Evolutionary conservation across 441 rosid genomes (phyloP).

Genomic region (Syzygium malaccense): DNA sequence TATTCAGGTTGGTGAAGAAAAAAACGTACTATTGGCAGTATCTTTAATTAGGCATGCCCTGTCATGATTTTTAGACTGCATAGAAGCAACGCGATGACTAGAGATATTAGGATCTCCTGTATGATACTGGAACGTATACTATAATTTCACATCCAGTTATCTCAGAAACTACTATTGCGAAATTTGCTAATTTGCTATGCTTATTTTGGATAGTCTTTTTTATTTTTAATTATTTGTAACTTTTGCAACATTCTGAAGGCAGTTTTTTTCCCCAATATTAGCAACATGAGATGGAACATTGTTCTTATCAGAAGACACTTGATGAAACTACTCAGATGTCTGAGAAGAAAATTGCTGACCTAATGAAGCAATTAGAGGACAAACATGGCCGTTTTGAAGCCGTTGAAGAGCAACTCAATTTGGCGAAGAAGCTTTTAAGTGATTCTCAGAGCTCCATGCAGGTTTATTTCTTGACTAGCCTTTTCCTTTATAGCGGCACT

Average conservation of each 20-base stretch:
- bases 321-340: constrained; percentile 58
- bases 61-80: not conserved
- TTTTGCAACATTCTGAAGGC: not conserved
- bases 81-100: not conserved
- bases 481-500: not conserved
- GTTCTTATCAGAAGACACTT: constrained; percentile 61
- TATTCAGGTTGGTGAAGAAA: constrained; percentile 45
- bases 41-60: not conserved
- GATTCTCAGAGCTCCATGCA: constrained; percentile 48
- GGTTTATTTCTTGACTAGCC: constrained; percentile 30
- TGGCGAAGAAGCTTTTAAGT: constrained; percentile 33
- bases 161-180: not conserved
- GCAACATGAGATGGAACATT: constrained; percentile 55
- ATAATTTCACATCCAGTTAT: not conserved
- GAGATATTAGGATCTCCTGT: not conserved
- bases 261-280: constrained; percentile 3
- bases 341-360: constrained; percentile 62
- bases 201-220: not conserved
- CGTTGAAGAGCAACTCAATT: constrained; percentile 46
- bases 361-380: constrained; percentile 51
- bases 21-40: not conserved
- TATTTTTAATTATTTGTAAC: not conserved
- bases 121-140: not conserved
- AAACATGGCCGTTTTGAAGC: constrained; percentile 37
- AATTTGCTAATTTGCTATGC: not conserved